Percentiles rank a stretch among this genome's conserved stretches.
These are phyloP conservation scores for Juglanconis sp. DNA, from an alignment of 2,329 filamentous ascomycete genomes.

Conservation along the genomic window DNA sequence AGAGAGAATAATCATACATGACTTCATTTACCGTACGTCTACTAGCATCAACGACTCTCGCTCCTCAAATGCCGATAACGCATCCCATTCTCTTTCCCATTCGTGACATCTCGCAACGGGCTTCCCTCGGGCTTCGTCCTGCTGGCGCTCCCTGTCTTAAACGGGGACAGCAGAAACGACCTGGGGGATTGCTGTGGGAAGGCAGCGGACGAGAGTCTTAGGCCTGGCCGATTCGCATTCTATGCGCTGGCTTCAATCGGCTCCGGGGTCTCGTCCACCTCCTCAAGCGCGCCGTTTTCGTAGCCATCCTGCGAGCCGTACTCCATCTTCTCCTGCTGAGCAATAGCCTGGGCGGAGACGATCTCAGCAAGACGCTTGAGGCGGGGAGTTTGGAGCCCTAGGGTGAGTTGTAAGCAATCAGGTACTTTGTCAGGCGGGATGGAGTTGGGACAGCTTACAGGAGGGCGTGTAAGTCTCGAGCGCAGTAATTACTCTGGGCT, in stretches of 20 bases:
- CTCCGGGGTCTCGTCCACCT: constrained; percentile 47
- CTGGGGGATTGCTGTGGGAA: constrained; percentile 24
- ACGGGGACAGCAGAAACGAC: constrained; percentile 26
- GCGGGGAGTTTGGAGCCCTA: constrained; percentile 92
- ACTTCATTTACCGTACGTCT: constrained; percentile 11
- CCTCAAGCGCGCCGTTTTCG: constrained; percentile 47
- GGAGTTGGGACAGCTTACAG: constrained; percentile 57
- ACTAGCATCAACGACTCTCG: constrained; percentile 2
- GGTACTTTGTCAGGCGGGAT: too few relatives aligned
- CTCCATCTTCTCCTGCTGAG: constrained; percentile 85
- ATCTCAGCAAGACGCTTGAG: constrained; percentile 97
- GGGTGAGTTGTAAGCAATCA: constrained; percentile 23
- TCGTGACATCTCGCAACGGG: constrained; percentile 17
- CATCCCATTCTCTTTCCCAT: constrained; percentile 21
- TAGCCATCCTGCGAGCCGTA: constrained; percentile 47
- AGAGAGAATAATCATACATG: constrained; percentile 15
- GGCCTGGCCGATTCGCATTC: constrained; percentile 23
- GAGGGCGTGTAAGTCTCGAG: constrained; percentile 97
- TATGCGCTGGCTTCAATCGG: constrained; percentile 35
- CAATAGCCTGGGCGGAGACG: constrained; percentile 92
- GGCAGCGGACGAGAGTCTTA: constrained; percentile 14
- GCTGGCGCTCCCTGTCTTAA: constrained; percentile 12
- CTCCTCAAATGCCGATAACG: constrained; percentile 10
- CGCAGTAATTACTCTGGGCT: constrained; percentile 91
- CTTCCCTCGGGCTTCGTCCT: constrained; percentile 8